phyloP scores from a whole-genome alignment of 2,329 filamentous ascomycete genomes.

The Exophiala mesophila region DNA sequence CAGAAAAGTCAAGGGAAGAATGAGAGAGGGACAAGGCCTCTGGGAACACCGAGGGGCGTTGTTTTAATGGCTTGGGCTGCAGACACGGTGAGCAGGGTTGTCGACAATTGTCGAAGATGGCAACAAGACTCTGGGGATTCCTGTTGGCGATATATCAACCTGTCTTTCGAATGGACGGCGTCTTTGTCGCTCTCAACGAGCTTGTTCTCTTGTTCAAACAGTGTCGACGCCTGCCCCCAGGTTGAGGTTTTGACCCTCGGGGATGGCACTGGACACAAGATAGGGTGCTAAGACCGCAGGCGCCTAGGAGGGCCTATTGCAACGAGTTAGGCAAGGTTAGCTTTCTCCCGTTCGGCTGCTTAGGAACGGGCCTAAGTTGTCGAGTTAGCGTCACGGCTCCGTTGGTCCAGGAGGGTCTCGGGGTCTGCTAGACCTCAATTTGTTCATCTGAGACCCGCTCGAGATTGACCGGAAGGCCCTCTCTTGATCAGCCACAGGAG shows the following conservation, averaged over 20 bases:
- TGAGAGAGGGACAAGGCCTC: slow-evolving; percentile 13
- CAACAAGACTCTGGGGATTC: no score
- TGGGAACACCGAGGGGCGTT: slow-evolving; percentile 11
- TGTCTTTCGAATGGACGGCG: no score
- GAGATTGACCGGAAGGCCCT: no score
- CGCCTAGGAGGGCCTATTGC: not conserved
- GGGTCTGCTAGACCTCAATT: not conserved
- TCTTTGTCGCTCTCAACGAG: no score
- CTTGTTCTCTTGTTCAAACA: slow-evolving; percentile 8
- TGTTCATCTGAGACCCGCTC: not conserved
- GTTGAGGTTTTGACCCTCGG: slow-evolving; percentile 6
- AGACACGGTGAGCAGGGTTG: slow-evolving; percentile 13
- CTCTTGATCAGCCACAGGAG: no score
- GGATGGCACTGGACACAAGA: slow-evolving; percentile 8
- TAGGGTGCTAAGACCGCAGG: slow-evolving; percentile 12
- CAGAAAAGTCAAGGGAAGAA: slow-evolving; percentile 8
- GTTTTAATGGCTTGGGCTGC: slow-evolving; percentile 14
- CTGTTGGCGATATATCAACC: no score
- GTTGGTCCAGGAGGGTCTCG: not conserved
- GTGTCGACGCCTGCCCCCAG: no score
- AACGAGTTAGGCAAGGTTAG: not conserved
- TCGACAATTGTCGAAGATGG: no score
- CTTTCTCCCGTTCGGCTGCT: not conserved
- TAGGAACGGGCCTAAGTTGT: not conserved
- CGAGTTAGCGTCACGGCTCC: not conserved